phyloP scores from a whole-genome alignment of 2,329 filamentous ascomycete species.

The Diplocarpon mali region DNA sequence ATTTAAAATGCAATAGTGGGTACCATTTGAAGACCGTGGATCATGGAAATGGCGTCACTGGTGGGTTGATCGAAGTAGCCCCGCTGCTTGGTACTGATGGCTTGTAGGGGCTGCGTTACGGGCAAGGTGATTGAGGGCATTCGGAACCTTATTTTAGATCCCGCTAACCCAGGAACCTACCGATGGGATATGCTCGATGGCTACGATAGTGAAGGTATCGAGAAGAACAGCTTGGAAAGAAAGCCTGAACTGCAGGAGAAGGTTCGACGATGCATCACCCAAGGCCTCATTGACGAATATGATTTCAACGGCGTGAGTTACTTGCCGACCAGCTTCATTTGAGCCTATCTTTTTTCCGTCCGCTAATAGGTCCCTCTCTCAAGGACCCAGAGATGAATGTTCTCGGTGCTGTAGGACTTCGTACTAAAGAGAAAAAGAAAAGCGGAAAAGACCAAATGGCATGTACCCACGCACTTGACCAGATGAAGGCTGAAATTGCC shows the following conservation, averaged over 20 bases:
- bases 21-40: conserved; percentile 48
- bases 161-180: conserved; percentile 38
- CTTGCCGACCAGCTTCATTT: not conserved
- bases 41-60: conserved; percentile 78
- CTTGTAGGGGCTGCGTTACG: conserved; percentile 73
- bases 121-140: conserved; percentile 60
- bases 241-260: conserved; percentile 59
- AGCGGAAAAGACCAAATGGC: conserved; percentile 10
- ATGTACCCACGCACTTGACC: conserved; percentile 6
- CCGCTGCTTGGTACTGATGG: not conserved
- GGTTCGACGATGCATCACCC: conserved; percentile 56
- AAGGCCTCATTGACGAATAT: conserved; percentile 72
- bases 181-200: conserved; percentile 38
- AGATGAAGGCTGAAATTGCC: conserved; percentile 12
- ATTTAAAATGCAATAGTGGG: conserved; percentile 33
- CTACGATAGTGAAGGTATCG: conserved; percentile 59
- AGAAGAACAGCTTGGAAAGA: conserved; percentile 39
- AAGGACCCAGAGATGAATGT: conserved; percentile 28
- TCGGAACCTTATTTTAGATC: conserved; percentile 40
- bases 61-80: conserved; percentile 37
- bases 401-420: conserved; percentile 23
- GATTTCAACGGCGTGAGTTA: conserved; percentile 72
- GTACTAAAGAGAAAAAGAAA: conserved; percentile 17
- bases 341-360: no score
- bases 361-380: not conserved